These are phyloP conservation scores for Coemansia umbellata DNA, from an alignment of 192 early-diverging fungal genomes.

Conservation along the genomic window DNA sequence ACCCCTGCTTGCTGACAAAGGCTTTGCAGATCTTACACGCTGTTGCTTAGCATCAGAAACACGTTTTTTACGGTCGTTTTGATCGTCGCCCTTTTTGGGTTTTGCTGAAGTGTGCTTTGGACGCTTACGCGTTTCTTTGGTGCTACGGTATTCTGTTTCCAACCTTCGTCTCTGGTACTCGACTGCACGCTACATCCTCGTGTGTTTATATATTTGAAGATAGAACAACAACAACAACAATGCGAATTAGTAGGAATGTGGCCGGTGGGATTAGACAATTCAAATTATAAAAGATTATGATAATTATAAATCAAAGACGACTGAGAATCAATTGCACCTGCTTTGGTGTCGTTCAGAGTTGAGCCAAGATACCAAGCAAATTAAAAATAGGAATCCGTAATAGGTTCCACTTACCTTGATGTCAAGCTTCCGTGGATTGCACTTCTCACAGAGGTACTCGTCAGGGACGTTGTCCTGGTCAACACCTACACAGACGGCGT, in stretches of 20 bases:
- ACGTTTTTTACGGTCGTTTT: conserved; percentile 32
- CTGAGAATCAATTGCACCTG: too few species aligned
- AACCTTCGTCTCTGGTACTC: conserved; percentile 47
- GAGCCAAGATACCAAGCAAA: background rate
- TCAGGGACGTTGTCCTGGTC: conserved; percentile 76
- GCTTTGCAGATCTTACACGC: conserved; percentile 16
- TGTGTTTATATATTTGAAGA: too few species aligned
- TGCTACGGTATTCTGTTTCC: conserved; percentile 26
- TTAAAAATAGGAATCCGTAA: background rate
- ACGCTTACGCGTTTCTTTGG: conserved; percentile 37
- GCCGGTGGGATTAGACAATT: too few species aligned
- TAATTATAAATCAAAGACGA: too few species aligned
- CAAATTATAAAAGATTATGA: too few species aligned
- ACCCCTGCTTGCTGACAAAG: conserved; percentile 6
- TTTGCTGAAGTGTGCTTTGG: conserved; percentile 26
- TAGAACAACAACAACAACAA: too few species aligned
- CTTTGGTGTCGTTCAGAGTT: too few species aligned
- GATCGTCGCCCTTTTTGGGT: conserved; percentile 22
- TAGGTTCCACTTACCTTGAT: conserved; percentile 25
- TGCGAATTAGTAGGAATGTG: too few species aligned
- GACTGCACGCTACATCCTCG: conserved; percentile 39
- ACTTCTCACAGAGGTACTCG: conserved; percentile 80
- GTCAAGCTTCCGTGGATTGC: conserved; percentile 68
- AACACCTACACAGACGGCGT: conserved; percentile 78
- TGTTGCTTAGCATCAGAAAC: conserved; percentile 20